Evolutionary conservation across 805 yeast species (phyloP).

Genomic region (Diddensiella santjacobensis): DNA sequence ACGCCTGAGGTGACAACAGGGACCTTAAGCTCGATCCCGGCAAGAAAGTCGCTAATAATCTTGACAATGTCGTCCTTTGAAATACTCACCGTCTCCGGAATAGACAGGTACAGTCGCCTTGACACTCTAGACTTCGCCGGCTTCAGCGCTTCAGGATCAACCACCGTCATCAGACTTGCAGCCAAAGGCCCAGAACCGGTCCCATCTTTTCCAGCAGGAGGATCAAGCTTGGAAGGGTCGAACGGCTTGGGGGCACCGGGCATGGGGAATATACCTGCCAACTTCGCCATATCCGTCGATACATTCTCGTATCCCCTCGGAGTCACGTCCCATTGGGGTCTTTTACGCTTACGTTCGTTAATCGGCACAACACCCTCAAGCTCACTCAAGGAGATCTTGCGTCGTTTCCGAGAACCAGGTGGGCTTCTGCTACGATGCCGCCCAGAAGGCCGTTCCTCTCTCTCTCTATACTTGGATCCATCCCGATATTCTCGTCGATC

Average conservation of each 20-base stretch:
- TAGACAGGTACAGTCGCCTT: constrained; percentile 5
- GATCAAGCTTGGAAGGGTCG: constrained; percentile 6
- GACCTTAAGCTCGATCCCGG: constrained; percentile 10
- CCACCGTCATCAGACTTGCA: background rate
- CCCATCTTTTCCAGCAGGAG: background rate
- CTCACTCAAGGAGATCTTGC: constrained; percentile 19
- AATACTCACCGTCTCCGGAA: background rate
- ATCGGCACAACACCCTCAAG: constrained; percentile 45
- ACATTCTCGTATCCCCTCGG: constrained; percentile 73
- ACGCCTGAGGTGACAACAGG: constrained; percentile 6
- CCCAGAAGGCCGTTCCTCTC: constrained; percentile 7
- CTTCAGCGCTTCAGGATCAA: constrained; percentile 9
- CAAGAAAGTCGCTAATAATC: constrained; percentile 9
- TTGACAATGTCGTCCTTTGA: constrained; percentile 7
- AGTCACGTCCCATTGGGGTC: constrained; percentile 63
- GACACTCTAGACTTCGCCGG: constrained; percentile 9
- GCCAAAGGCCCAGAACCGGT: background rate
- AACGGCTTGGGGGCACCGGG: constrained; percentile 35
- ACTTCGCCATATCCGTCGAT: constrained; percentile 71
- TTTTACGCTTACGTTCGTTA: constrained; percentile 47
- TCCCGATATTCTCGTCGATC: constrained; percentile 23
- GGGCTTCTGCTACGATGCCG: constrained; percentile 16
- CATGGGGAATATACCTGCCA: constrained; percentile 71
- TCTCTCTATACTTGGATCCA: constrained; percentile 19
- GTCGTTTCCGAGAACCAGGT: constrained; percentile 8